phyloP scores from a whole-genome alignment of 257 asterid genomes.

The Solanum tarijense region DNA sequence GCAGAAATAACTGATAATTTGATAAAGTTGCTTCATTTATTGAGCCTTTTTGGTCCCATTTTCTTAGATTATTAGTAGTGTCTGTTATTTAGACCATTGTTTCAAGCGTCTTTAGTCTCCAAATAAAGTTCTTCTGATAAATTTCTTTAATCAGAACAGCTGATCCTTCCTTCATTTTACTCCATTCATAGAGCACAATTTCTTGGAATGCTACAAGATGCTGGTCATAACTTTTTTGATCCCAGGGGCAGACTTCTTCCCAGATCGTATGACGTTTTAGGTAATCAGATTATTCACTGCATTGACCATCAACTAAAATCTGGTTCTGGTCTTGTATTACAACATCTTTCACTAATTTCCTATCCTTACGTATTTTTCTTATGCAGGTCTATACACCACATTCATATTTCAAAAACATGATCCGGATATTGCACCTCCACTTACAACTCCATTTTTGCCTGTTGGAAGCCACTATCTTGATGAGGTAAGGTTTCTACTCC shows the following conservation, averaged over 20 bases:
- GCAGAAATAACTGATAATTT: not conserved
- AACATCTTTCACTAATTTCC: not conserved
- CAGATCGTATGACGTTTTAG: constrained; percentile 76
- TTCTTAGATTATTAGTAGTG: not conserved
- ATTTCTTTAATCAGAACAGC: constrained; percentile 6
- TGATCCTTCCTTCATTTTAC: not conserved
- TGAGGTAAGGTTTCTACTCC: constrained; percentile 50
- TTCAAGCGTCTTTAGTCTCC: not conserved
- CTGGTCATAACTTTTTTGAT: constrained; percentile 69
- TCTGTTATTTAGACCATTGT: not conserved
- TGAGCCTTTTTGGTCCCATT: not conserved
- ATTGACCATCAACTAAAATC: not conserved
- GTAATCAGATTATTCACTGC: constrained; percentile 21
- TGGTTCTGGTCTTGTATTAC: not conserved
- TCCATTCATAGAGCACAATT: constrained; percentile 48
- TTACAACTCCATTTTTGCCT: constrained; percentile 65
- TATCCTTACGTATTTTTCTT: constrained; percentile 1
- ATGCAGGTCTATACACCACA: constrained; percentile 74
- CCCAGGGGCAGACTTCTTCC: constrained; percentile 85
- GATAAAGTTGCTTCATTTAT: not conserved
- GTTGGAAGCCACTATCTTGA: constrained; percentile 52
- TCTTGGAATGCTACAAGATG: constrained; percentile 65
- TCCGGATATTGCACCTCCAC: constrained; percentile 86
- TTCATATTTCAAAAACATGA: constrained; percentile 90
- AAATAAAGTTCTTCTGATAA: not conserved